phyloP scores from a whole-genome alignment of 2,329 filamentous ascomycete genomes.

The Berkeleyomyces basicola region DNA sequence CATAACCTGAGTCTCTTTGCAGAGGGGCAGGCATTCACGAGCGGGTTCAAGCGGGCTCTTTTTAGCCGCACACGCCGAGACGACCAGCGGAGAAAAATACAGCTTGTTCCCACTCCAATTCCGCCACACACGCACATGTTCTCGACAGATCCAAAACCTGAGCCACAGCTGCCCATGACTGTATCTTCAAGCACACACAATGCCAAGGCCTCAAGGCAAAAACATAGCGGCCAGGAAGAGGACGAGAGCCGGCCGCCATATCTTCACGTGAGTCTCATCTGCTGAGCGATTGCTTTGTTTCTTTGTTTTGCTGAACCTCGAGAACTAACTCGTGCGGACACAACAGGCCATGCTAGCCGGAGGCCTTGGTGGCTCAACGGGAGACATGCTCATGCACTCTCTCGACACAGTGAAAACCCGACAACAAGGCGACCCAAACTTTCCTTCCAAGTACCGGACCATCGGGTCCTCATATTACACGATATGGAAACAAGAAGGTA shows the following conservation, averaged over 20 bases:
- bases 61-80: too few relatives aligned
- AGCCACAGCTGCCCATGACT: constrained; percentile 4
- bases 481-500: constrained; percentile 82
- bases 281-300: neutral
- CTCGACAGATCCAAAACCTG: neutral
- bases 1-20: neutral
- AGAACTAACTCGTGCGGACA: neutral
- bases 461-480: constrained; percentile 82
- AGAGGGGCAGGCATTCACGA: neutral
- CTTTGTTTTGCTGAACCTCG: neutral
- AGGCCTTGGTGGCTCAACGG: constrained; percentile 78
- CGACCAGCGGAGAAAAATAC: too few relatives aligned
- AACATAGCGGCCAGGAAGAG: constrained; percentile 20
- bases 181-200: constrained; percentile 1
- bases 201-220: constrained; percentile 5
- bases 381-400: constrained; percentile 97
- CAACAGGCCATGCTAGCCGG: constrained; percentile 82
- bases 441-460: constrained; percentile 83
- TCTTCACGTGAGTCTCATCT: constrained; percentile 23
- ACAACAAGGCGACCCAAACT: constrained; percentile 87
- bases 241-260: constrained; percentile 29
- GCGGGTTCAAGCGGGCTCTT: too few relatives aligned
- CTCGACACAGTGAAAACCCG: constrained; percentile 96
- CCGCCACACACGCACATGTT: neutral
- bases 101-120: too few relatives aligned